These are phyloP conservation scores for Xylaria castorea DNA, from an alignment of 495 filamentous ascomycete genomes.

Conservation along the genomic window DNA sequence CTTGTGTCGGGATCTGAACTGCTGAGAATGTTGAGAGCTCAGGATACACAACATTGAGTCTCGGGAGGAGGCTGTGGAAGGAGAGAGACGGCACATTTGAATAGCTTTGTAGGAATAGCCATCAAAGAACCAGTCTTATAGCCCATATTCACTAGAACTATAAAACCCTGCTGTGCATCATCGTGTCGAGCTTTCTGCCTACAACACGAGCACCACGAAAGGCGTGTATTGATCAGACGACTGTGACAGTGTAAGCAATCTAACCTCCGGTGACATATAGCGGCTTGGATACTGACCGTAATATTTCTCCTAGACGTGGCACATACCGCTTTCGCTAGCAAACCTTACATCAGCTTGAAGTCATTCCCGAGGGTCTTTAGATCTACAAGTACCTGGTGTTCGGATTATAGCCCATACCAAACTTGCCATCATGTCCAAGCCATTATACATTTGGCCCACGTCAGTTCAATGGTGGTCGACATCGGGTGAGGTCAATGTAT, in stretches of 20 bases:
- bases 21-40: background rate
- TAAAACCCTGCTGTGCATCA: background rate
- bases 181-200: background rate
- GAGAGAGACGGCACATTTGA: background rate
- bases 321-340: background rate
- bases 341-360: background rate
- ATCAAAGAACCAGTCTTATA: background rate
- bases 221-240: background rate
- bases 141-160: background rate
- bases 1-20: background rate
- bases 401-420: background rate
- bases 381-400: background rate
- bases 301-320: background rate
- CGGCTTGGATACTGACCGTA: background rate
- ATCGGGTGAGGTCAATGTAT: background rate
- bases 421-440: background rate
- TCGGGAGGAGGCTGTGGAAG: background rate
- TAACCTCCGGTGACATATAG: too few relatives aligned
- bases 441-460: background rate
- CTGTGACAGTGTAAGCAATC: constrained; percentile 5
- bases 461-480: background rate
- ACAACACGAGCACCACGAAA: background rate
- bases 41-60: background rate
- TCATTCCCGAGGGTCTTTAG: background rate
- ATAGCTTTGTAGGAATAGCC: background rate